Evolutionary conservation across 2,329 filamentous ascomycete species (phyloP).

Genomic region (Fusarium caatingaense): DNA sequence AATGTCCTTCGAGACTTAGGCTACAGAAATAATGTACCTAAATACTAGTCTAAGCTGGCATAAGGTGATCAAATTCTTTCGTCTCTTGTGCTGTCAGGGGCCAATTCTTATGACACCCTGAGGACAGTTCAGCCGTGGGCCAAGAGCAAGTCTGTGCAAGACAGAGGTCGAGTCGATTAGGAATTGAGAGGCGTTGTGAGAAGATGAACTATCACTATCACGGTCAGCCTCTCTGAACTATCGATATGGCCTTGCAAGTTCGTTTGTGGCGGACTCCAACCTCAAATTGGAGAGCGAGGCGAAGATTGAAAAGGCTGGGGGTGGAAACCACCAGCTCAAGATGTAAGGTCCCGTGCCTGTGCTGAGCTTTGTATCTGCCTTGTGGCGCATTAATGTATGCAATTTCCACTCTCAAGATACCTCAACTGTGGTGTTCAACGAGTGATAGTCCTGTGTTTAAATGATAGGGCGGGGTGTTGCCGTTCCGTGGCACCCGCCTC

Average conservation of each 20-base stretch:
- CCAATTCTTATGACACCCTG: too few species aligned
- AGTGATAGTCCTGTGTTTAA: neutral
- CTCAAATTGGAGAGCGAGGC: slow-evolving; percentile 9
- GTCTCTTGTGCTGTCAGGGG: too few species aligned
- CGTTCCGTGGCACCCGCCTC: slow-evolving; percentile 6
- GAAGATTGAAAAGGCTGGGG: slow-evolving; percentile 4
- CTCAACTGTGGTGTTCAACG: neutral
- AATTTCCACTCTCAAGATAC: neutral
- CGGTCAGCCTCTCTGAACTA: slow-evolving; percentile 8
- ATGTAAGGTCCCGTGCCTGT: slow-evolving; percentile 10
- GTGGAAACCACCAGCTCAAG: neutral
- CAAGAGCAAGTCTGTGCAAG: neutral
- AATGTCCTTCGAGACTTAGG: too few species aligned
- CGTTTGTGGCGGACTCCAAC: neutral
- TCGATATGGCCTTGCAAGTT: slow-evolving; percentile 3
- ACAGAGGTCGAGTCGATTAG: neutral
- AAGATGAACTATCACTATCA: neutral
- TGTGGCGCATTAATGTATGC: neutral
- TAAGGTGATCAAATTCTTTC: too few species aligned
- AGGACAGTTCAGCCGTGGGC: neutral
- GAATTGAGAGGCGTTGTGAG: neutral
- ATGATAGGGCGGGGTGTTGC: slow-evolving; percentile 14
- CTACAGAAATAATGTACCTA: too few species aligned
- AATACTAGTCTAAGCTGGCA: too few species aligned
- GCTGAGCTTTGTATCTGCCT: neutral